These are phyloP conservation scores for Monosporascus sp. DNA, from an alignment of 2,329 filamentous ascomycete genomes.

Conservation along the genomic window DNA sequence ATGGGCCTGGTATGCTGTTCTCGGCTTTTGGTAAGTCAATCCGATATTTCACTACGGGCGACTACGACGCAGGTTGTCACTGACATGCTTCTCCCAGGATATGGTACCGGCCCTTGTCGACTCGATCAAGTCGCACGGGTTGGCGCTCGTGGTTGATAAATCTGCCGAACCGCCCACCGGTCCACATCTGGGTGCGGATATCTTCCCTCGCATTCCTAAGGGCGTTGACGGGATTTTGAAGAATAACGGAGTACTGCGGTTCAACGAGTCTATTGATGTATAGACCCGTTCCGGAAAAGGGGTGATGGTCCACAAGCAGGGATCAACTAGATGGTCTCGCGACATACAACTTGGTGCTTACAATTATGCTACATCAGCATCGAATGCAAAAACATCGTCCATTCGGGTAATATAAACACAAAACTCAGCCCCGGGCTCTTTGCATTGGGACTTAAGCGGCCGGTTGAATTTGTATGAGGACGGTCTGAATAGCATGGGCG, in stretches of 20 bases:
- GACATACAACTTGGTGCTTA: too few species aligned
- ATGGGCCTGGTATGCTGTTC: conserved; percentile 95
- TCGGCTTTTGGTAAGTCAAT: conserved; percentile 66
- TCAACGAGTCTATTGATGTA: conserved; percentile 85
- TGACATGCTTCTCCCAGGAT: conserved; percentile 50
- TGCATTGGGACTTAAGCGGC: too few species aligned
- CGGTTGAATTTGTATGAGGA: too few species aligned
- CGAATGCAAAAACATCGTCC: too few species aligned
- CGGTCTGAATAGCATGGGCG: too few species aligned
- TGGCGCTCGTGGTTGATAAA: conserved; percentile 87
- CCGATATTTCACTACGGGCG: background rate
- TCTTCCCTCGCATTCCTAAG: conserved; percentile 61
- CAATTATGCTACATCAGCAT: too few species aligned
- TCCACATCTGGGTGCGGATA: conserved; percentile 35
- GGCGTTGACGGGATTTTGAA: conserved; percentile 85
- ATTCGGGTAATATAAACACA: too few species aligned
- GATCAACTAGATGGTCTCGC: too few species aligned
- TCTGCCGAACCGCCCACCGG: conserved; percentile 51
- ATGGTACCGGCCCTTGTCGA: conserved; percentile 90
- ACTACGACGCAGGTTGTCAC: background rate
- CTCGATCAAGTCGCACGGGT: conserved; percentile 87
- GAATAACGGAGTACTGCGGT: conserved; percentile 80
- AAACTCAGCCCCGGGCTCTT: too few species aligned
- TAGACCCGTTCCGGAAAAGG: conserved; percentile 15
- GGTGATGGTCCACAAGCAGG: too few species aligned